Percentiles rank a stretch among this genome's conserved stretches.
These are phyloP conservation scores for Amniculicola lignicola DNA, from an alignment of 495 filamentous ascomycete genomes.

Conservation along the genomic window DNA sequence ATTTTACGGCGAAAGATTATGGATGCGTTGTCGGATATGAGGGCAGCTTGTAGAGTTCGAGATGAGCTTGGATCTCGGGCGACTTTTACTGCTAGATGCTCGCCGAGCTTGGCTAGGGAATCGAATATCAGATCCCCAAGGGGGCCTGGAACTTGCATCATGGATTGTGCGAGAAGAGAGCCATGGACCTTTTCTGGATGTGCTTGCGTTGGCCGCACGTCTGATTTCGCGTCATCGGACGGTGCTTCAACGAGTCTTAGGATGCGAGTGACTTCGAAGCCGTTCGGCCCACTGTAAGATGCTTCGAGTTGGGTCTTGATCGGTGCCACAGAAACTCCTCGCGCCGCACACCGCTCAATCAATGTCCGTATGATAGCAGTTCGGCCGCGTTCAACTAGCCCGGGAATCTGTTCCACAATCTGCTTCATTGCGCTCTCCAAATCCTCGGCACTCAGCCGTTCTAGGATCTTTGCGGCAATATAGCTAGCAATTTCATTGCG, in stretches of 20 bases:
- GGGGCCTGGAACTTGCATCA: conserved; percentile 58
- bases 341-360: conserved; percentile 76
- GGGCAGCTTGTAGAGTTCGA: conserved; percentile 66
- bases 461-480: conserved; percentile 72
- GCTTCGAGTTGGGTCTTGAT: conserved; percentile 59
- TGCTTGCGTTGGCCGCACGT: conserved; percentile 8
- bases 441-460: conserved; percentile 79
- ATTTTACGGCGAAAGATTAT: conserved; percentile 61
- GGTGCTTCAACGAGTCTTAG: conserved; percentile 42
- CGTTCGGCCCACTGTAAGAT: conserved; percentile 50
- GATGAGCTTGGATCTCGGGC: conserved; percentile 62
- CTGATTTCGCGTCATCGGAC: conserved; percentile 30
- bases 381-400: conserved; percentile 67
- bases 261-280: conserved; percentile 48
- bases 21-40: conserved; percentile 56
- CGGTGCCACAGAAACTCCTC: conserved; percentile 57
- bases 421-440: conserved; percentile 64
- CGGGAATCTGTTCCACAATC: conserved; percentile 65
- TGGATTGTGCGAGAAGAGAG: conserved; percentile 63
- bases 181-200: conserved; percentile 56
- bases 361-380: conserved; percentile 74
- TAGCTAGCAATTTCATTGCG: conserved; percentile 88
- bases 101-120: conserved; percentile 47
- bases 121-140: conserved; percentile 58
- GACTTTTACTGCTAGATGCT: conserved; percentile 46